Conservation (phyloP, 768 basidiomycete genomes). For the Tremella mesenterica region DNA sequence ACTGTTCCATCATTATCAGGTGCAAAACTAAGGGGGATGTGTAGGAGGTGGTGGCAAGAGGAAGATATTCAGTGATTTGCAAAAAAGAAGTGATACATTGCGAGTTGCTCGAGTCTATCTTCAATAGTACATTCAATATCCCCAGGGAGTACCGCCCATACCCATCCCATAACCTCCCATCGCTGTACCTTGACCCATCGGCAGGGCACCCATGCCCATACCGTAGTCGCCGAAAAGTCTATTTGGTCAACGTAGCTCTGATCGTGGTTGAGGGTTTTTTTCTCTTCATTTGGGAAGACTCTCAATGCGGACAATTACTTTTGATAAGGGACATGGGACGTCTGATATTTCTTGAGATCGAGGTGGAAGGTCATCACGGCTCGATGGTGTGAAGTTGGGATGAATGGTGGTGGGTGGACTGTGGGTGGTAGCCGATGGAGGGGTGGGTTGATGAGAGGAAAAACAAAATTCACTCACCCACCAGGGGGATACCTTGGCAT, state of each 20-base stretch:
- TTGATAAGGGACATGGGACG: background rate
- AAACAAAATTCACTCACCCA: conserved; percentile 23
- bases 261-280: background rate
- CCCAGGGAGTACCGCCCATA: conserved; percentile 21
- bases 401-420: background rate
- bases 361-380: background rate
- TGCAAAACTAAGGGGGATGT: no score
- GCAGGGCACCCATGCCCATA: conserved; percentile 35
- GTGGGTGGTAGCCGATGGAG: background rate
- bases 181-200: conserved; percentile 30
- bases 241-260: background rate
- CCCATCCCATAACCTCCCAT: conserved; percentile 39
- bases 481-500: conserved; percentile 42
- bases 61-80: no score
- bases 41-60: no score
- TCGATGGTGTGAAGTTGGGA: background rate
- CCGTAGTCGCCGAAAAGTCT: conserved; percentile 38
- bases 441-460: background rate
- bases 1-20: no score
- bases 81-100: no score
- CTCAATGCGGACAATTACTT: background rate
- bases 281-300: background rate
- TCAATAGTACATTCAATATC: conserved; percentile 14
- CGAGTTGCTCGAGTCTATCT: no score
- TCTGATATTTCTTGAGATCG: background rate